These are phyloP conservation scores for Fusarium albosuccineum DNA, from an alignment of 2,329 filamentous ascomycete genomes.

Conservation along the genomic window DNA sequence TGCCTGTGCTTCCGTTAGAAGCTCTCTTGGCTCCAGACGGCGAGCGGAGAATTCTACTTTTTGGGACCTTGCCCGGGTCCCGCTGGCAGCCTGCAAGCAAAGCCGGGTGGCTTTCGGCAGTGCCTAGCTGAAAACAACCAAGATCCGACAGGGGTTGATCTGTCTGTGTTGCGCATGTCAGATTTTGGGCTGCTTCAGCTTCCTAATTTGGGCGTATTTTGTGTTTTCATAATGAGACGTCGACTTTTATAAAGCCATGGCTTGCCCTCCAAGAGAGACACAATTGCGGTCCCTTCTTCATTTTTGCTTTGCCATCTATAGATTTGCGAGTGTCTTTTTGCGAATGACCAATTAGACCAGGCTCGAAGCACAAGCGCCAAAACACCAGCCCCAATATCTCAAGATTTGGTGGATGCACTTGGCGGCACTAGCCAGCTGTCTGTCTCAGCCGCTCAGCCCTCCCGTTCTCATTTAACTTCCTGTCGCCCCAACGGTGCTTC, in stretches of 20 bases:
- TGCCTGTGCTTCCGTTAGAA: no score
- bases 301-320: neutral
- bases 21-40: no score
- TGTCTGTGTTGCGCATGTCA: conserved; percentile 8
- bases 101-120: neutral
- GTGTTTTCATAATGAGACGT: neutral
- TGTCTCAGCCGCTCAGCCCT: conserved; percentile 8
- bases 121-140: neutral
- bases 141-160: no score
- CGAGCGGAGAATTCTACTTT: neutral
- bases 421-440: neutral
- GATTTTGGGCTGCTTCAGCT: conserved; percentile 17
- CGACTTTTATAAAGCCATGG: neutral
- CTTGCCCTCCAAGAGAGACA: neutral
- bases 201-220: neutral
- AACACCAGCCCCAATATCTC: conserved; percentile 1
- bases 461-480: neutral
- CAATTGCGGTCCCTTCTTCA: no score
- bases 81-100: neutral
- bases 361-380: no score
- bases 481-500: neutral
- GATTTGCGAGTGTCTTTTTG: neutral
- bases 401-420: neutral
- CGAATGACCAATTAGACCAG: no score
- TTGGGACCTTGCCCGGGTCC: neutral